phyloP scores from a whole-genome alignment of 768 basidiomycete genomes.

The Mycena alexandri region DNA sequence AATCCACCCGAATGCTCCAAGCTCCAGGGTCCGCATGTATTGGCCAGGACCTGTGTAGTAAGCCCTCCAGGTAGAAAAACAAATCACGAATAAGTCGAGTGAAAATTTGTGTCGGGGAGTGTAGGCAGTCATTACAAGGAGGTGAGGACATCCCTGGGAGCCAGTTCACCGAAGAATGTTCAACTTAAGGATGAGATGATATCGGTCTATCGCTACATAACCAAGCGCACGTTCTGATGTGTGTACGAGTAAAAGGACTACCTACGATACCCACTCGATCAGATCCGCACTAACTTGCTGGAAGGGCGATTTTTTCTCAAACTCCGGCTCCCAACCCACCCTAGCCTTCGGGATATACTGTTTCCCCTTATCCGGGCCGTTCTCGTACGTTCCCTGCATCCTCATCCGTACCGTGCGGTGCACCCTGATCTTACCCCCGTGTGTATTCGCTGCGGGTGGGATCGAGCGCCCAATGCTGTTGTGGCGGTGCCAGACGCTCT shows the following conservation, averaged over 20 bases:
- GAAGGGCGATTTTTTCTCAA: conserved; percentile 16
- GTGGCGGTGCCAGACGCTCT: conserved; percentile 15
- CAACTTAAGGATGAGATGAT: no score
- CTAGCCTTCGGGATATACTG: conserved; percentile 24
- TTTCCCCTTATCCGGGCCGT: conserved; percentile 20
- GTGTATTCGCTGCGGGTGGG: conserved; percentile 11
- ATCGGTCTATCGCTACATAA: no score
- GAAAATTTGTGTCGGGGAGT: no score
- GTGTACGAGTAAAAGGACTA: conserved; percentile 6
- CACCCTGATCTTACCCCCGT: conserved; percentile 24
- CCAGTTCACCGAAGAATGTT: no score
- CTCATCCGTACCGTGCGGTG: conserved; percentile 30
- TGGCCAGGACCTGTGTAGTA: no score
- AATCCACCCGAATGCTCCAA: no score
- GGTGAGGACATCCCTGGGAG: no score
- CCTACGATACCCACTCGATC: conserved; percentile 28
- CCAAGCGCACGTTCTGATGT: no score
- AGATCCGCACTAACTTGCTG: neutral
- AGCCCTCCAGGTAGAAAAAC: no score
- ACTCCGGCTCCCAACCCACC: conserved; percentile 10
- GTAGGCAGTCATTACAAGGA: no score
- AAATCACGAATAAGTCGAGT: no score
- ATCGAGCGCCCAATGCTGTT: conserved; percentile 19
- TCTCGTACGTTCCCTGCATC: conserved; percentile 26
- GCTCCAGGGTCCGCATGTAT: no score